Base-by-base conservation (phyloP, 306 rosid genomes). In the Prunus fruticosa region DNA sequence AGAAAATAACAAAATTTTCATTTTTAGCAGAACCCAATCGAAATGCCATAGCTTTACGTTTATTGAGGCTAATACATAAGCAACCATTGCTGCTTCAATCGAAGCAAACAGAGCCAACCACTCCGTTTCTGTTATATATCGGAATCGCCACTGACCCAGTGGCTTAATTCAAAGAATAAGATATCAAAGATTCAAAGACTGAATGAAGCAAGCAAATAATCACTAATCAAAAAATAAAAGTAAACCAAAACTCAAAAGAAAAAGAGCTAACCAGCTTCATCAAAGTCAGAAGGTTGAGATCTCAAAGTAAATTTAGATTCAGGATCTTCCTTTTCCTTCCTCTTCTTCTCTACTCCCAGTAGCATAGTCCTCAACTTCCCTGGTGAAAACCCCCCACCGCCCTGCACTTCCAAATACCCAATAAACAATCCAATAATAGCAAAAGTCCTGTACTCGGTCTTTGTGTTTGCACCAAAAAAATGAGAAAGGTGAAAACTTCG, bases 371-470 rank as follows among this genome's bases (percentile, higher is more conserved):
- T 90, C 85, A 92, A 81, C 81, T 92, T 95, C 32, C 95, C 96
- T 0, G 98, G 98, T 5, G 98, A 95, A 72, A 92, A 90, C 67
- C 97, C 97, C n/a, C 96, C 98, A 58, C 80, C 86, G 73, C 88
- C 88, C 98, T 93, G 81, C 22, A 81, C 66, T 46, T 22, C 64
- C 81, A 81, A 81, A 79, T 57, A 57, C 61, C 49, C 75, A 62
- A 60, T 51, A 76, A 38, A 32, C 61, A 70, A 61, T 50, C 22
- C 64, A 45, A 14, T 3, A 22, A 43, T 60, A 65, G 66, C 62
- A 72, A 67, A n/a, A 25, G n/a, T 6, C 18, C 19, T 6, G 1
- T 15, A 74, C 15, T 23, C 58, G 47, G 45, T 50, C n/a, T 14
- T 15, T 38, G 47, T 8, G 18, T 74, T 66, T 63, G 6, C 3